These are phyloP conservation scores for Fusarium vanettenii DNA, from an alignment of 2,329 filamentous ascomycete species.

Conservation along the genomic window DNA sequence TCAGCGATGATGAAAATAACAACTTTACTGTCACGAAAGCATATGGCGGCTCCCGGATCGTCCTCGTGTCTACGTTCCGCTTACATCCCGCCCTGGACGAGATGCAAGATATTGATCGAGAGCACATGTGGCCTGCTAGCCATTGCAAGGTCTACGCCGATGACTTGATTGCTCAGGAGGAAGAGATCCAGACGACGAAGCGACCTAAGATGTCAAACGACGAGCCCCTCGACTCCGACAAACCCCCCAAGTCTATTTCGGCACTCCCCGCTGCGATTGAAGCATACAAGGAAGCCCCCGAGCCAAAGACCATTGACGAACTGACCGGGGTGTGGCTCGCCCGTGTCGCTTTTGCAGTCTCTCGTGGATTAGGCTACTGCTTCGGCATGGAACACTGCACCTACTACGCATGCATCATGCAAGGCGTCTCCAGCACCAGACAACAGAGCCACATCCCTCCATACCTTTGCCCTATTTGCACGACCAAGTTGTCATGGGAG, in stretches of 20 bases:
- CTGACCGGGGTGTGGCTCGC: conserved; percentile 66
- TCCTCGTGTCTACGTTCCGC: conserved; percentile 70
- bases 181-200: neutral
- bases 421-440: conserved; percentile 65
- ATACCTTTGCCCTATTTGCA: conserved; percentile 70
- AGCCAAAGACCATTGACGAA: conserved; percentile 40
- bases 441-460: conserved; percentile 73
- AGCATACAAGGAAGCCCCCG: conserved; percentile 31
- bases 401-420: conserved; percentile 74
- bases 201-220: neutral
- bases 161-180: conserved; percentile 16
- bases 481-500: conserved; percentile 60
- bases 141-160: conserved; percentile 68
- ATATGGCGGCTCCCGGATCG: conserved; percentile 72
- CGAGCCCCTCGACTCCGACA: neutral
- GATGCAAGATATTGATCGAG: conserved; percentile 51
- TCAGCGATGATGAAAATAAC: conserved; percentile 64
- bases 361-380: conserved; percentile 76
- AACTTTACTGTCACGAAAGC: conserved; percentile 75
- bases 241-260: conserved; percentile 3
- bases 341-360: conserved; percentile 66
- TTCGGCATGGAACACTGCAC: conserved; percentile 74
- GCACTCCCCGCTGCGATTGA: conserved; percentile 52
- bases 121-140: conserved; percentile 73
- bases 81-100: conserved; percentile 67